Conservation (phyloP, 106 monocot genomes). For the Chionographis japonica region DNA sequence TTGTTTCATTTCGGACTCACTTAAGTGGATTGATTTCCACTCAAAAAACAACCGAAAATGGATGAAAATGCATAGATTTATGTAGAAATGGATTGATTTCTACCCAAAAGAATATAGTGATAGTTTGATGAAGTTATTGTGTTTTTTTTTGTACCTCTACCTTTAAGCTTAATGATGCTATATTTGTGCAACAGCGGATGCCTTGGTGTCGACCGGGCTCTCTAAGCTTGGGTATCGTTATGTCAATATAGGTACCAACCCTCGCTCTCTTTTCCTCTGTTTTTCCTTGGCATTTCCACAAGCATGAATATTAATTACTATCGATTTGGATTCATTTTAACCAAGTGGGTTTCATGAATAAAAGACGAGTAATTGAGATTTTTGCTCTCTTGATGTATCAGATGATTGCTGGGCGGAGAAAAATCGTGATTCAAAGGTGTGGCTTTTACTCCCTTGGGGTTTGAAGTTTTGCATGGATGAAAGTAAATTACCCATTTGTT, state of each 20-base stretch:
- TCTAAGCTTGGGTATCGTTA: constrained; percentile 67
- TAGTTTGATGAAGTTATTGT: too few relatives aligned
- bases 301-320: too few relatives aligned
- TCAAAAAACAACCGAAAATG: too few relatives aligned
- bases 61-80: too few relatives aligned
- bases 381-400: constrained; percentile 10
- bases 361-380: background rate
- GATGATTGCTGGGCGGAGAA: constrained; percentile 93
- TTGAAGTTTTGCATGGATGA: too few relatives aligned
- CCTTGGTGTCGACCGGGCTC: constrained; percentile 63
- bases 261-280: background rate
- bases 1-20: too few relatives aligned
- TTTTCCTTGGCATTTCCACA: background rate
- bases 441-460: too few relatives aligned
- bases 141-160: background rate
- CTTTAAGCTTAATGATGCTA: background rate
- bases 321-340: background rate
- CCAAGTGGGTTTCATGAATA: background rate
- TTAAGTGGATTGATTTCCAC: too few relatives aligned
- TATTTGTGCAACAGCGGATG: constrained; percentile 45
- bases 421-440: constrained; percentile 44
- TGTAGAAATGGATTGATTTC: too few relatives aligned
- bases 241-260: constrained; percentile 60
- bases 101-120: too few relatives aligned
- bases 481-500: too few relatives aligned